Evolutionary conservation across 2,329 filamentous ascomycete genomes (phyloP).

Genomic region (Zymoseptoria ardabiliae): DNA sequence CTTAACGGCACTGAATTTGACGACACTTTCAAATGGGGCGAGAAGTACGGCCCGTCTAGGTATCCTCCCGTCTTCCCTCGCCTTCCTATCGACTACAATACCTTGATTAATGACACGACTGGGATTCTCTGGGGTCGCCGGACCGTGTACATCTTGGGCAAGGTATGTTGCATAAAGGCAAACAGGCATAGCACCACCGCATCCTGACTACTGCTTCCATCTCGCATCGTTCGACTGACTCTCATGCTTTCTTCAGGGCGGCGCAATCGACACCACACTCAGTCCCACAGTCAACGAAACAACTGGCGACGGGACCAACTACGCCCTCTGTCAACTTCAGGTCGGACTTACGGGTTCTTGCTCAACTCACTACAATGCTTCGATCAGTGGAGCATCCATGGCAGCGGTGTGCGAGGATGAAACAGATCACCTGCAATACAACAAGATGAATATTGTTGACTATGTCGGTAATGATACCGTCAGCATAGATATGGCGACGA

Average conservation of each 20-base stretch:
- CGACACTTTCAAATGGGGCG: slow-evolving; percentile 62
- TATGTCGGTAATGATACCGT: slow-evolving; percentile 43
- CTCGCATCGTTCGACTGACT: no score
- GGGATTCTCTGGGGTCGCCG: slow-evolving; percentile 34
- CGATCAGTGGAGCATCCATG: slow-evolving; percentile 50
- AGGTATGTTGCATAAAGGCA: slow-evolving; percentile 20
- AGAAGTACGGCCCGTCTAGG: slow-evolving; percentile 35
- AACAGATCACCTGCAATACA: slow-evolving; percentile 50
- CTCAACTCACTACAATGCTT: slow-evolving; percentile 49
- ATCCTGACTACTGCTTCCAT: no score
- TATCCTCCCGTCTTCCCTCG: slow-evolving; percentile 38
- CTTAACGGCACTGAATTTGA: slow-evolving; percentile 44
- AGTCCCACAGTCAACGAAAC: background rate
- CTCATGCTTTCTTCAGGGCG: slow-evolving; percentile 8
- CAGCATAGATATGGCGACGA: slow-evolving; percentile 37
- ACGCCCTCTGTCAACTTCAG: slow-evolving; percentile 60
- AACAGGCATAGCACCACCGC: no score
- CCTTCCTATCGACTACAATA: slow-evolving; percentile 57
- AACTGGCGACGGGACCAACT: slow-evolving; percentile 34
- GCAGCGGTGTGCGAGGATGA: slow-evolving; percentile 54
- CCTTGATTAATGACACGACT: slow-evolving; percentile 50
- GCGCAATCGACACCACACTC: slow-evolving; percentile 2
- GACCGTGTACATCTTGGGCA: slow-evolving; percentile 60
- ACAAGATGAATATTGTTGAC: slow-evolving; percentile 44
- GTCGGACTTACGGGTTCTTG: slow-evolving; percentile 59